phyloP scores from a whole-genome alignment of 176 grass and related monocot genomes.

The Aegilops bicornis region DNA sequence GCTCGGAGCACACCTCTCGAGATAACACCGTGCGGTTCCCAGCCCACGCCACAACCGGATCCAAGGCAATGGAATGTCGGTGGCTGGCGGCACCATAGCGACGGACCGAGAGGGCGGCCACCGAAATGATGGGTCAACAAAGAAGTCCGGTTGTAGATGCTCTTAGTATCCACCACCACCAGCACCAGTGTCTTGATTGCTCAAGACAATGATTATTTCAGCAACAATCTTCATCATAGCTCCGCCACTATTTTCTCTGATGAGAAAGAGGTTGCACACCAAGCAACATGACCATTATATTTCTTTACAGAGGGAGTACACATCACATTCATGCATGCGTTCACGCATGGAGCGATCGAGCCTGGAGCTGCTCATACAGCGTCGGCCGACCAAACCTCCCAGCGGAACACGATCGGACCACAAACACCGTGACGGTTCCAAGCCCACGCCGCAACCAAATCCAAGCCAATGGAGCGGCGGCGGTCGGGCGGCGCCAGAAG shows the following conservation, averaged over 20 bases:
- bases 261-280: neutral
- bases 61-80: neutral
- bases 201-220: neutral
- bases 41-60: neutral
- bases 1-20: neutral
- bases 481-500: constrained; percentile 17
- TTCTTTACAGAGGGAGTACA: too few species aligned
- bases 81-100: constrained; percentile 23
- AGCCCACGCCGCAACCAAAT: neutral
- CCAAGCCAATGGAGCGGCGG: neutral
- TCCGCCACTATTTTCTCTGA: neutral
- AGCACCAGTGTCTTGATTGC: neutral
- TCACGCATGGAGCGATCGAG: too few species aligned
- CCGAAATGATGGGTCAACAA: neutral
- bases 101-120: neutral
- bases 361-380: constrained; percentile 6
- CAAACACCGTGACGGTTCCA: constrained; percentile 14
- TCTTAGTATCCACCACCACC: neutral
- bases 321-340: neutral
- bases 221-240: constrained; percentile 9
- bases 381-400: neutral
- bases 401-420: neutral
- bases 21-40: constrained; percentile 10
- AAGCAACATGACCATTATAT: neutral
- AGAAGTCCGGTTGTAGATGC: too few species aligned